Evolutionary conservation across 2,329 filamentous ascomycete species (phyloP).

Genomic region (Talaromyces sp.): DNA sequence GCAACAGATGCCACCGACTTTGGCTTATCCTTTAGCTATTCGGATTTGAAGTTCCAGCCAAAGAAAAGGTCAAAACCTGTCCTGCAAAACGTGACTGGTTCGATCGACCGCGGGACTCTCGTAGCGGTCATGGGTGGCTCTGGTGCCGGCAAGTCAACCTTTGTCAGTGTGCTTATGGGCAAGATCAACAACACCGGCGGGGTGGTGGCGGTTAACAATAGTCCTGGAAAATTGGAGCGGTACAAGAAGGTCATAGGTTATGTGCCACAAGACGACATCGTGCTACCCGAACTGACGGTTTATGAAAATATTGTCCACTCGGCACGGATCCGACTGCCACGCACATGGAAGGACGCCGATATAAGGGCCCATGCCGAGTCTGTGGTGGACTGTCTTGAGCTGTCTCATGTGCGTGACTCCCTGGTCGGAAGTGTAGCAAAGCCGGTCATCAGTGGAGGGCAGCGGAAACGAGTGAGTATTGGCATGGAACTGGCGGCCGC

Average conservation of each 20-base stretch:
- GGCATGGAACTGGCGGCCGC: conserved; percentile 55
- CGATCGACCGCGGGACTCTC: conserved; percentile 6
- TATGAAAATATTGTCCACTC: conserved; percentile 58
- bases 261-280: too few relatives aligned
- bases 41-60: too few relatives aligned
- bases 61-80: too few relatives aligned
- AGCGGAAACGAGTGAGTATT: conserved; percentile 55
- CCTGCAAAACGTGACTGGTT: conserved; percentile 5
- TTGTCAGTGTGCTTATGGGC: conserved; percentile 9
- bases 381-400: conserved; percentile 8
- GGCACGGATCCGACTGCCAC: conserved; percentile 50
- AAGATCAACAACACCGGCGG: conserved; percentile 9
- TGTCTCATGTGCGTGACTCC: conserved; percentile 2
- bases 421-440: conserved; percentile 49
- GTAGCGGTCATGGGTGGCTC: conserved; percentile 7
- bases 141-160: too few relatives aligned
- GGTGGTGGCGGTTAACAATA: too few relatives aligned
- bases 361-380: conserved; percentile 51
- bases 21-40: too few relatives aligned
- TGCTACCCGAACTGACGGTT: too few relatives aligned
- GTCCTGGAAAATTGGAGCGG: too few relatives aligned
- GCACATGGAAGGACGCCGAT: conserved; percentile 46
- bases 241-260: too few relatives aligned
- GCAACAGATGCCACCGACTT: conserved; percentile 4
- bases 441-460: conserved; percentile 53